Evolutionary conservation across 371 early-diverging fungal genomes (phyloP).

Genomic region (Rhizomucor miehei): DNA sequence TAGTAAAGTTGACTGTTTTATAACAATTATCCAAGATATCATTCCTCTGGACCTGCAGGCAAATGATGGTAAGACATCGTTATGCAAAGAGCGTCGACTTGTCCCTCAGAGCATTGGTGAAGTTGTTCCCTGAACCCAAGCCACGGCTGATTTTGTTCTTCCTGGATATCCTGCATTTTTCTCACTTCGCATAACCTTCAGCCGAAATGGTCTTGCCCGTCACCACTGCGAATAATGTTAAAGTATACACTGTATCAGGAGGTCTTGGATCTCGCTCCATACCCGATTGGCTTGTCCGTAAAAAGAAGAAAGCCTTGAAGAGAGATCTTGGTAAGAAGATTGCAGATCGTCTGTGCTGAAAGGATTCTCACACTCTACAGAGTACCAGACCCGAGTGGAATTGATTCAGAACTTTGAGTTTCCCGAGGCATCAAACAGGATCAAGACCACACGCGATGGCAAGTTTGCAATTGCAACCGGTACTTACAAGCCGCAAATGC

Average conservation of each 20-base stretch:
- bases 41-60: too few species aligned
- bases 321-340: slow-evolving; percentile 74
- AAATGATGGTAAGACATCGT: too few species aligned
- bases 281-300: slow-evolving; percentile 93
- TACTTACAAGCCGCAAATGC: slow-evolving; percentile 97
- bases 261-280: slow-evolving; percentile 77
- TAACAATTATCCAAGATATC: too few species aligned
- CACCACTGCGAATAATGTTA: slow-evolving; percentile 82
- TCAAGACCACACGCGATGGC: slow-evolving; percentile 87
- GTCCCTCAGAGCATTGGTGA: too few species aligned
- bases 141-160: too few species aligned
- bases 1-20: too few species aligned
- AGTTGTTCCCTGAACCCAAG: too few species aligned
- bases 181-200: too few species aligned
- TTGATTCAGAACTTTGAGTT: slow-evolving; percentile 98
- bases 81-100: too few species aligned
- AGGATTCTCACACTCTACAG: slow-evolving; percentile 33
- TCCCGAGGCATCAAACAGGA: slow-evolving; percentile 90
- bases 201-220: slow-evolving; percentile 74
- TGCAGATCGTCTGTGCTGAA: background rate
- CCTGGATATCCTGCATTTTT: too few species aligned
- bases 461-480: slow-evolving; percentile 92
- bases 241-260: slow-evolving; percentile 91
- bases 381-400: slow-evolving; percentile 88
- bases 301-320: slow-evolving; percentile 81